Evolutionary conservation across 1,139 yeast species (phyloP).

Genomic region (Suhomyces kunorum): DNA sequence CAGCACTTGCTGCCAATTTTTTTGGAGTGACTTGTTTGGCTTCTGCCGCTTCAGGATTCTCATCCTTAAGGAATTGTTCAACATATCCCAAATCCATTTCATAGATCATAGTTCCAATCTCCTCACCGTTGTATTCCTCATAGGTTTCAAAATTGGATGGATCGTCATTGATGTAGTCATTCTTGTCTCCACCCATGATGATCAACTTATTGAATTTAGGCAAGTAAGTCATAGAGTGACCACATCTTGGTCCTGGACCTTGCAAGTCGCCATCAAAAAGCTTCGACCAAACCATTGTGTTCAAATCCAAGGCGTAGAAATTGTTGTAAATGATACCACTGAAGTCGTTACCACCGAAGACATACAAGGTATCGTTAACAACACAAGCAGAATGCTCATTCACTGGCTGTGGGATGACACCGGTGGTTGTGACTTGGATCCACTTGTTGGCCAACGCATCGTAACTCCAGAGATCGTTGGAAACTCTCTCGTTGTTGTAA

Average conservation of each 20-base stretch:
- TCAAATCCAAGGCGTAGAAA: constrained; percentile 74
- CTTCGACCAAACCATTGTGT: constrained; percentile 71
- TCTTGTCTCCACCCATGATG: constrained; percentile 90
- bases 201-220: constrained; percentile 67
- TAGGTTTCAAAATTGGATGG: constrained; percentile 46
- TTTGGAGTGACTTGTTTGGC: constrained; percentile 5
- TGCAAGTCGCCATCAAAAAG: constrained; percentile 46
- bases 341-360: constrained; percentile 87
- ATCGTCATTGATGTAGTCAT: constrained; percentile 50
- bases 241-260: constrained; percentile 85
- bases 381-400: constrained; percentile 90
- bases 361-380: constrained; percentile 75
- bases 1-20: constrained; percentile 19
- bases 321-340: constrained; percentile 71
- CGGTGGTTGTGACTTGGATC: constrained; percentile 54
- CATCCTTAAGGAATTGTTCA: constrained; percentile 31
- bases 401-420: constrained; percentile 77
- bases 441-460: constrained; percentile 72
- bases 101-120: constrained; percentile 58
- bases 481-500: constrained; percentile 73
- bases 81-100: constrained; percentile 55
- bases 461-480: constrained; percentile 79
- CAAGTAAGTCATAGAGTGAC: constrained; percentile 84
- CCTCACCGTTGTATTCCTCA: constrained; percentile 53
- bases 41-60: constrained; percentile 12